A percentile compares a stretch with the other conserved stretches of the same genome.
Evolutionary conservation across 768 basidiomycete species (phyloP).

Genomic region (Lentinula guzmanii): DNA sequence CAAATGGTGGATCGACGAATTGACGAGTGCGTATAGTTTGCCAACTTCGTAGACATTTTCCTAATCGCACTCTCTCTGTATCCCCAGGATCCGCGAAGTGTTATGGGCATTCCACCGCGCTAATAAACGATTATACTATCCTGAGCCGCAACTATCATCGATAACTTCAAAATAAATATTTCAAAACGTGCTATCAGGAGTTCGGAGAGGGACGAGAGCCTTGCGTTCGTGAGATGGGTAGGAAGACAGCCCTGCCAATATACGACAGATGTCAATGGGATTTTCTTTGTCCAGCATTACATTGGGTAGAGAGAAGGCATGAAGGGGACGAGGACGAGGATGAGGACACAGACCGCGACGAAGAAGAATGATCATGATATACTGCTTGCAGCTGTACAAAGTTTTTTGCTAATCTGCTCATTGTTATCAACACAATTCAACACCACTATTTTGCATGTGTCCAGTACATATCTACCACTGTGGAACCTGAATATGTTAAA

Average conservation of each 20-base stretch:
- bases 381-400: too few species aligned
- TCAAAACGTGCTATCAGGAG: background rate
- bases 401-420: too few species aligned
- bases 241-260: background rate
- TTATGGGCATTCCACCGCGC: background rate
- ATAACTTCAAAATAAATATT: background rate
- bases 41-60: background rate
- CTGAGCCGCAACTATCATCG: background rate
- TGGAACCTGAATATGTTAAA: too few species aligned
- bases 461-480: too few species aligned
- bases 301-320: background rate
- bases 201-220: background rate
- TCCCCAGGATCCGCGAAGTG: background rate
- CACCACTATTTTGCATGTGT: too few species aligned
- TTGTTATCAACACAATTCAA: too few species aligned
- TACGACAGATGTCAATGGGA: background rate
- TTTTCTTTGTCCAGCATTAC: background rate
- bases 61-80: too few species aligned
- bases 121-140: background rate
- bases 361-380: background rate
- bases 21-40: background rate
- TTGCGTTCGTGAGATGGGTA: background rate
- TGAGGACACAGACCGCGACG: background rate
- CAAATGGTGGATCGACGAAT: conserved; percentile 4
- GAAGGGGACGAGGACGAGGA: background rate